Evolutionary conservation across 2,329 filamentous ascomycete genomes (phyloP), one percentile per base, ranked within the genome.

Genomic region (Polytolypa hystricis): DNA sequence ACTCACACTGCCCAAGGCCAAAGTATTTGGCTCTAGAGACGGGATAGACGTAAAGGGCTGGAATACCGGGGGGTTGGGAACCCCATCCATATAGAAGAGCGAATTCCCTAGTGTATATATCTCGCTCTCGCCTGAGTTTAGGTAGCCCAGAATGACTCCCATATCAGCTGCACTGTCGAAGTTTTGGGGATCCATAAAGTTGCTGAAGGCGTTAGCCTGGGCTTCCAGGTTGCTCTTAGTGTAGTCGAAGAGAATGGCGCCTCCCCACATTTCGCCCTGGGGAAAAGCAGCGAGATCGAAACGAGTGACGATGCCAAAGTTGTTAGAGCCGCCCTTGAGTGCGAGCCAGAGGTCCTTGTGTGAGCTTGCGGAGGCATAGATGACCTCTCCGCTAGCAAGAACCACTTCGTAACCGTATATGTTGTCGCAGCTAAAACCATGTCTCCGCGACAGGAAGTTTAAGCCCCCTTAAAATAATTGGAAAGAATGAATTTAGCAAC

Each of bases 251-350:
- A 3, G 30, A 12, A n/a, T 19, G 30, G 23, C 10, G 18, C 17
- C 10, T 11, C 16, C 23, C 30, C 30, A 32, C 30, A 20, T 32
- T 20, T 32, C 30, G 1, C 30, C 30, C 5, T 32, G 16, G 5
- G 30, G 17, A 9, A 20, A 32, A 12, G 30, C 23, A 19, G 19
- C 30, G 8, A 32, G 17, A 16, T 32, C 30, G 16, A 32, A 32
- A 19, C 30, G 30, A 19, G 18, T 21, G 23, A 45, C 43, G n/a
- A 46, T 37, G 32, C 69, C 70, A 41, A 66, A 71, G 45, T 70
- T 72, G 51, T 66, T 70, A 12, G 65, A 66, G n/a, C 72, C 71
- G 10, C 71, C 72, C 36, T 66, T 64, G 5, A 74, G 59, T 0
- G 65, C 68, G 44, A 56, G 58, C 50, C 60, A 73, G 5, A 76